Evolutionary conservation across 148 eudicot species (phyloP).

Genomic region (Amaranthus cruentus): DNA sequence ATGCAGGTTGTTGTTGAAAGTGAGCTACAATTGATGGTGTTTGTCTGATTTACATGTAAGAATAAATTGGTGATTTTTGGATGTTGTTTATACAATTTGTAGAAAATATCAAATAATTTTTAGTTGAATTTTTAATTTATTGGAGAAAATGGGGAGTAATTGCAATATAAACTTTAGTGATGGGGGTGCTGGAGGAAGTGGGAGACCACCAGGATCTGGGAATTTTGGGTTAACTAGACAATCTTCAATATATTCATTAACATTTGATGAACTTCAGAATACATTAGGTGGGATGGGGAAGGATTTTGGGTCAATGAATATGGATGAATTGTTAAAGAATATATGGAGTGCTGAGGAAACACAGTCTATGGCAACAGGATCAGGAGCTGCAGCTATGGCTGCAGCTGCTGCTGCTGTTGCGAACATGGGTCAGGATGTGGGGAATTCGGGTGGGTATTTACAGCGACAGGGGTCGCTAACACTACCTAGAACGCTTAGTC

Average conservation of each 20-base stretch:
- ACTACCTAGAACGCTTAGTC: conserved; percentile 75
- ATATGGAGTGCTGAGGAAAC: conserved; percentile 90
- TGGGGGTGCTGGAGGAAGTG: conserved; percentile 31
- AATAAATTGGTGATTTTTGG: background rate
- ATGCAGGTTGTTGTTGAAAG: background rate
- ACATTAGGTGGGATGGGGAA: conserved; percentile 65
- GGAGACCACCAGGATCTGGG: conserved; percentile 35
- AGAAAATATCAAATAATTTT: background rate
- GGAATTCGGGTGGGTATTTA: conserved; percentile 38
- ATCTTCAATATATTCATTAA: conserved; percentile 66
- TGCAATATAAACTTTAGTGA: conserved; percentile 52
- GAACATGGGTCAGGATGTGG: conserved; percentile 30
- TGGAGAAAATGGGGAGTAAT: conserved; percentile 36
- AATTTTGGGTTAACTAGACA: conserved; percentile 53
- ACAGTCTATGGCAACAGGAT: conserved; percentile 42
- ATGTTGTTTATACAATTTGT: background rate
- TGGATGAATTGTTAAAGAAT: conserved; percentile 86
- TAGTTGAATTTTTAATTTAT: background rate
- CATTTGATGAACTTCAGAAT: conserved; percentile 84
- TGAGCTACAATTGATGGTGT: background rate
- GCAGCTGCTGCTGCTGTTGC: conserved; percentile 16
- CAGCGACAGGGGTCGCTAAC: conserved; percentile 74
- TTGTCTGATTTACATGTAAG: background rate
- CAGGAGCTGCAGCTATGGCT: conserved; percentile 11
- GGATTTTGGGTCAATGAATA: conserved; percentile 97